These are phyloP conservation scores for Myxozyma lipomycoides DNA, from an alignment of 805 yeast species.

Conservation along the genomic window DNA sequence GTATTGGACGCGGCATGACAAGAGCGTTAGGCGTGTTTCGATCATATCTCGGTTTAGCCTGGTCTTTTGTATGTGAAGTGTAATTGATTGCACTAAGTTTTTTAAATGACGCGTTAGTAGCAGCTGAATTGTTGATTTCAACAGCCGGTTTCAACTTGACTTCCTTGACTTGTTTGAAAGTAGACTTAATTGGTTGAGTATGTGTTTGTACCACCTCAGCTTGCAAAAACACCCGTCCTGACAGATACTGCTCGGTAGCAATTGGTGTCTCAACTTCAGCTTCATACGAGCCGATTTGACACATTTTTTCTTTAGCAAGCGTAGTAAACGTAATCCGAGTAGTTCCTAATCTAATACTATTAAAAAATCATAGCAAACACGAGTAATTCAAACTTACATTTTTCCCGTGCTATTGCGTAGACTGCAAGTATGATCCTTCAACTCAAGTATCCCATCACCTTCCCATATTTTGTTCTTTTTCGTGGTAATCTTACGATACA, in stretches of 20 bases:
- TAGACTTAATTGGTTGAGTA: no score
- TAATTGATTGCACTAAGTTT: not conserved
- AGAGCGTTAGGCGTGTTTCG: constrained; percentile 33
- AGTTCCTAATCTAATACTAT: constrained; percentile 7
- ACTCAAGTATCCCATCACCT: constrained; percentile 71
- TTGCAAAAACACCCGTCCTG: constrained; percentile 10
- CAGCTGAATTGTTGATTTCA: not conserved
- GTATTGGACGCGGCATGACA: constrained; percentile 31
- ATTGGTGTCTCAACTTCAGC: constrained; percentile 33
- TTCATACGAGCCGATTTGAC: constrained; percentile 57
- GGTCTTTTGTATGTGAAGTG: not conserved
- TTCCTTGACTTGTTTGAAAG: no score
- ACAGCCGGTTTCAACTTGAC: not conserved
- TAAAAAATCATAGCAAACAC: not conserved
- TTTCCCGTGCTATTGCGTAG: constrained; percentile 33
- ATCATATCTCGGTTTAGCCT: constrained; percentile 22
- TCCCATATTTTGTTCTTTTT: constrained; percentile 93
- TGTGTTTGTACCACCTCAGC: not conserved
- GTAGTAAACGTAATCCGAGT: constrained; percentile 12
- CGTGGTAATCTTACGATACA: constrained; percentile 66
- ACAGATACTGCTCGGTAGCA: not conserved
- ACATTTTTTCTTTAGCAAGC: constrained; percentile 40
- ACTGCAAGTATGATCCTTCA: constrained; percentile 28
- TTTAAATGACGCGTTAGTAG: not conserved
- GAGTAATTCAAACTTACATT: constrained; percentile 2